These are phyloP conservation scores for Penicillium malachiteum DNA, from an alignment of 495 filamentous ascomycete genomes.

Conservation along the genomic window DNA sequence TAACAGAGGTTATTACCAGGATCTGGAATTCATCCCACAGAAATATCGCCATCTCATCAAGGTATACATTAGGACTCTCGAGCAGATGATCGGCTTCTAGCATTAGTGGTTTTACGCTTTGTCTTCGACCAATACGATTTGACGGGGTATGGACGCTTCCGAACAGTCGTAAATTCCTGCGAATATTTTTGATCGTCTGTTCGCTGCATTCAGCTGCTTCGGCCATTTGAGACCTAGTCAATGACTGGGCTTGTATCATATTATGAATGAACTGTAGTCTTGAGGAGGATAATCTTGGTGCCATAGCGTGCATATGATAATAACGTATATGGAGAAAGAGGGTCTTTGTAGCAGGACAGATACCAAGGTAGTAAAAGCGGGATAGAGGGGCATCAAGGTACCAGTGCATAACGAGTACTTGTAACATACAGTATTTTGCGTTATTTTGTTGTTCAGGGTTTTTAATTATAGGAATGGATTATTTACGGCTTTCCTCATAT, in stretches of 20 bases:
- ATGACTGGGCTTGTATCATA: slow-evolving; percentile 5
- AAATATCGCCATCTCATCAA: slow-evolving; percentile 19
- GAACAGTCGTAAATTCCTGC: slow-evolving; percentile 25
- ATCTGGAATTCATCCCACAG: slow-evolving; percentile 18
- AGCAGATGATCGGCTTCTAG: slow-evolving; percentile 11
- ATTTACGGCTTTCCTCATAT: too few species aligned
- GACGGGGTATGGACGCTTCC: slow-evolving; percentile 17
- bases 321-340: too few species aligned
- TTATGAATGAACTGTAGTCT: slow-evolving; percentile 2
- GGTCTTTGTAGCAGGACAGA: too few species aligned
- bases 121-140: slow-evolving; percentile 11
- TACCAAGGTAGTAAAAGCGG: too few species aligned
- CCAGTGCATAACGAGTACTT: too few species aligned
- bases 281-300: background rate
- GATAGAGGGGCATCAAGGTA: too few species aligned
- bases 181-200: slow-evolving; percentile 18
- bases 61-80: slow-evolving; percentile 9
- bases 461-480: too few species aligned
- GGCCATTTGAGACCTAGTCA: slow-evolving; percentile 6
- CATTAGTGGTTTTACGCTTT: slow-evolving; percentile 25
- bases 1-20: slow-evolving; percentile 16
- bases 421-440: too few species aligned
- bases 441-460: too few species aligned
- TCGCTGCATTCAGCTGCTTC: background rate
- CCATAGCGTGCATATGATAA: too few species aligned